Conservation (phyloP, 257 asterid species). For the Prunella vulgaris region DNA sequence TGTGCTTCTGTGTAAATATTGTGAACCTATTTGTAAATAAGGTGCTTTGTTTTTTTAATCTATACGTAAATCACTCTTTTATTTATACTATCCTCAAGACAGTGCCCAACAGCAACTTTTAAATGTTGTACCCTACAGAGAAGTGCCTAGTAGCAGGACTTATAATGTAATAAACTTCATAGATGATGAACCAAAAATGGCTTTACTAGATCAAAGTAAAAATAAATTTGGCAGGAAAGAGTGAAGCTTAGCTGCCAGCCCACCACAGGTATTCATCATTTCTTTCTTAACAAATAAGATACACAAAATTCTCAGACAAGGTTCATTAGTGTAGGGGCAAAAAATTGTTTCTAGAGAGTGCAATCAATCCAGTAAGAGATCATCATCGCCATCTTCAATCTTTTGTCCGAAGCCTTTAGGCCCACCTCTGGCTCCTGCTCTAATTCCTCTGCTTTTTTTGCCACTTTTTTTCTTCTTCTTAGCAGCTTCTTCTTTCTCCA, state of each 20-base stretch:
- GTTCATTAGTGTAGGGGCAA: background rate
- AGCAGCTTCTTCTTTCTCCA: slow-evolving; percentile 74
- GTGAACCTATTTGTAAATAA: too few species aligned
- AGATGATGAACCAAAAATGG: background rate
- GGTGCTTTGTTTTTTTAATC: too few species aligned
- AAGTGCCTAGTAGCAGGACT: too few species aligned
- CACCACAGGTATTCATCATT: background rate
- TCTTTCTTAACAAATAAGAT: background rate
- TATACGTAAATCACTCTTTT: too few species aligned
- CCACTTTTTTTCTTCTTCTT: slow-evolving; percentile 56
- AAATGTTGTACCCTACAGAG: too few species aligned
- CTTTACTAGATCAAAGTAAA: too few species aligned
- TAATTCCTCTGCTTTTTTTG: slow-evolving; percentile 38
- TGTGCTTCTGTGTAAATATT: too few species aligned
- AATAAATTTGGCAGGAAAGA: too few species aligned
- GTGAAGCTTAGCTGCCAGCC: too few species aligned
- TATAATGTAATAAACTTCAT: too few species aligned
- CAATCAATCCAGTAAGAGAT: slow-evolving; percentile 9
- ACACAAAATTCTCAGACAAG: background rate
- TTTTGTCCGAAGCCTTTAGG: slow-evolving; percentile 95
- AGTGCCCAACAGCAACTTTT: too few species aligned
- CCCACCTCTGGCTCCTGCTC: slow-evolving; percentile 46
- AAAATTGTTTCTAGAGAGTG: background rate
- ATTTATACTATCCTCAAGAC: too few species aligned
- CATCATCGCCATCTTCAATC: slow-evolving; percentile 38